These are phyloP conservation scores for Cladophialophora carrionii DNA, from an alignment of 2,329 filamentous ascomycete genomes.

Conservation along the genomic window DNA sequence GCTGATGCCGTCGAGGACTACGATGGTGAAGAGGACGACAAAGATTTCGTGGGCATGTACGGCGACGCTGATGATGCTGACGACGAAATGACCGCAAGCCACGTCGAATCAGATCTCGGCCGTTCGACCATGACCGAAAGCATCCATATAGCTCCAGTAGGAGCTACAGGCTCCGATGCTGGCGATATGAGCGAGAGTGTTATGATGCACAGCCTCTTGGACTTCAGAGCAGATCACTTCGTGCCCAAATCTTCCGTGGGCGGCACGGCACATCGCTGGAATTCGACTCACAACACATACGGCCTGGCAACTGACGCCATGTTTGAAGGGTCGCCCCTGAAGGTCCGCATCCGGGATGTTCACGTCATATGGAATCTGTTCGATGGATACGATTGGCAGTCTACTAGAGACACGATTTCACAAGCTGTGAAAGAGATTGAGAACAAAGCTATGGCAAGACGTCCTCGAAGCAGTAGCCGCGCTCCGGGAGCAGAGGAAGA, in stretches of 20 bases:
- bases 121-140: conserved; percentile 44
- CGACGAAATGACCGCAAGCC: conserved; percentile 39
- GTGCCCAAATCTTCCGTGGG: conserved; percentile 63
- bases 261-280: conserved; percentile 76
- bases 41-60: conserved; percentile 43
- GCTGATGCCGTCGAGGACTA: conserved; percentile 47
- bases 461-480: conserved; percentile 61
- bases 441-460: conserved; percentile 74
- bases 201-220: conserved; percentile 52
- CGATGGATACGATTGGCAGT: conserved; percentile 95
- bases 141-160: conserved; percentile 50
- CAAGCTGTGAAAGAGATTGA: conserved; percentile 90
- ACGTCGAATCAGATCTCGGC: conserved; percentile 45
- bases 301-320: conserved; percentile 66
- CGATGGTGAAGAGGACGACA: conserved; percentile 46
- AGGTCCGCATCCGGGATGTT: conserved; percentile 78
- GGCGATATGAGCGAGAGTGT: conserved; percentile 35
- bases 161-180: conserved; percentile 58
- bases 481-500: conserved; percentile 61
- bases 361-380: conserved; percentile 98
- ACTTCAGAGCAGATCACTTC: conserved; percentile 80
- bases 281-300: conserved; percentile 75
- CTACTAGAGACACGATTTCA: conserved; percentile 81
- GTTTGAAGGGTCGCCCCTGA: conserved; percentile 70
- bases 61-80: conserved; percentile 46